These are phyloP conservation scores for Clarireedia homoeocarpa DNA, from an alignment of 2,329 filamentous ascomycete species.

Conservation along the genomic window DNA sequence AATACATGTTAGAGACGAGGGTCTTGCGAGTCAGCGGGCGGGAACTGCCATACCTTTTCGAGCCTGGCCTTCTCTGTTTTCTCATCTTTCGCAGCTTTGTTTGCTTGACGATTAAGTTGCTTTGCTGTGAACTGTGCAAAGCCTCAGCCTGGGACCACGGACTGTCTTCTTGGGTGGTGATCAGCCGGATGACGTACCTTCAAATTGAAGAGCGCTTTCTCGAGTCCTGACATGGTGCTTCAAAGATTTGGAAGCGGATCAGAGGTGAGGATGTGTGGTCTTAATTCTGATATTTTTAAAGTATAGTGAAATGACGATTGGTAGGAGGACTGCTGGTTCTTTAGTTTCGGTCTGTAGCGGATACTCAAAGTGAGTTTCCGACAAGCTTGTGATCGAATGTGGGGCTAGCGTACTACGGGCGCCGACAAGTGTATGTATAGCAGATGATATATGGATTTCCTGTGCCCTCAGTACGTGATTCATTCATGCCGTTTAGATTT, in stretches of 20 bases:
- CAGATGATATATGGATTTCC: too few species aligned
- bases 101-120: constrained; percentile 53
- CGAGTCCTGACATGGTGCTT: constrained; percentile 48
- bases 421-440: too few species aligned
- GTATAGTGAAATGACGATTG: too few species aligned
- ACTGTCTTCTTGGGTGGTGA: constrained; percentile 5
- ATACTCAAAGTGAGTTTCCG: neutral
- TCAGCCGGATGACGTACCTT: constrained; percentile 37
- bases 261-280: neutral
- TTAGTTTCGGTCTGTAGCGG: too few species aligned
- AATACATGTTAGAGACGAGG: neutral
- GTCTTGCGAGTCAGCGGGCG: neutral
- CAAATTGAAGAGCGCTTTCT: constrained; percentile 54
- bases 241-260: neutral
- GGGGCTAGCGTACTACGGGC: neutral
- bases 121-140: constrained; percentile 48
- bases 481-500: neutral
- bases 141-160: neutral
- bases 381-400: neutral
- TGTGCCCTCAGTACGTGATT: too few species aligned
- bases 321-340: too few species aligned
- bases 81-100: constrained; percentile 54
- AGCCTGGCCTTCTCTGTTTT: constrained; percentile 52
- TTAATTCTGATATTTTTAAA: neutral
- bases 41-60: constrained; percentile 41